Evolutionary conservation across 2,329 filamentous ascomycete genomes (phyloP), one percentile per base, ranked within the genome.

Genomic region (Sporothrix inflata): DNA sequence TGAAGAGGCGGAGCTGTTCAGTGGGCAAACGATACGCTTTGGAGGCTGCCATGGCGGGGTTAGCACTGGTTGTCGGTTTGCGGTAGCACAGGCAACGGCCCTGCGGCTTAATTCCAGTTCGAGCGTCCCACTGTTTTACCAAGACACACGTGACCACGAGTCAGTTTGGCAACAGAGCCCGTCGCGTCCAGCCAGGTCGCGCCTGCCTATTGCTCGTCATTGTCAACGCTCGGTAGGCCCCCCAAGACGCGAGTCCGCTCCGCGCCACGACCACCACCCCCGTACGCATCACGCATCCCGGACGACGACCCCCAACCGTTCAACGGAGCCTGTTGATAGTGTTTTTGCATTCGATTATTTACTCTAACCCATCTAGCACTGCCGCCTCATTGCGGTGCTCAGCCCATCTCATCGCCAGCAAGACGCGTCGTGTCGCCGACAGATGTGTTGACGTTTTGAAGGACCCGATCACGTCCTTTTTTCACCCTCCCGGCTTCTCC

Each of bases 141-240:
- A 16, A 1, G 8, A 3, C 21, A 12, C 63, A 71, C 69, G 69
- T 73, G 69, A 71, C 69, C 27, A 57, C 63, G 69, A 40, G 69
- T 73, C 61, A 71, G 16, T 71, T 70, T 69, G 55, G 51, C 21
- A 69, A 47, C 19, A 30, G 27, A 5, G 40, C 51, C 40, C 38
- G 70, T 72, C 70, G 70, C 70, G 70, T 71, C 69, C 34, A 5
- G 47, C 19, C 65, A 21, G 27, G 65, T 34, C 65, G 45, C 45
- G 65, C 65, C 60, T 71, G 69, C 57, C 69, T 71, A 34, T 63
- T 27, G 60, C 21, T 63, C n/a, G 14, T 16, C 24, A 45, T 45
- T 5, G 16, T 21, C 7, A 40, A 40, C 16, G 55, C 34, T 42
- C 21, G 11, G 21, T 16, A 16, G 60, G 60, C 57, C 7, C 57